Evolutionary conservation across 176 grass and related monocot genomes (phyloP), one percentile per base, ranked within the genome.

Genomic region (Ampelocalamus luodianensis): DNA sequence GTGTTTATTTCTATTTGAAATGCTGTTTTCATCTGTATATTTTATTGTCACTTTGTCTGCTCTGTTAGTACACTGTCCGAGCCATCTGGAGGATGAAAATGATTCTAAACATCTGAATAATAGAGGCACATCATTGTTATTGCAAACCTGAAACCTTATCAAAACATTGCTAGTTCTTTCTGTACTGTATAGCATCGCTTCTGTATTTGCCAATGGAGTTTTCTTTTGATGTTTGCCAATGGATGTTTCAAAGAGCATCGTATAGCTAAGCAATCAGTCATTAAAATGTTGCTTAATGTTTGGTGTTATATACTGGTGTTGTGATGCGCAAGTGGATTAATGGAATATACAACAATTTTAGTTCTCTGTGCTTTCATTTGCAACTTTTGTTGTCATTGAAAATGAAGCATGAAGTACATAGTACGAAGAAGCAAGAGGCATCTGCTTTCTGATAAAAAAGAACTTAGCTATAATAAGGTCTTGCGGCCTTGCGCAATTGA

Each of bases 401-500:
- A 79, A 67, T 78, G 32, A 24, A 77, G 58, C 48, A 72, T 86
- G 66, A 69, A 18, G 44, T 51, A 49, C 20, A 63, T 74, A 38
- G 3, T 34, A 74, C 20, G 8, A 83, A 90, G 27, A 74, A 87
- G 46, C 44, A 74, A 81, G 72, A 68, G 1, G 0, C 58, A 79
- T 87, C 18, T 83, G 18, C 34, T 83, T 68, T 75, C 51, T 79
- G 40, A 73, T 67, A 36, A 79, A 84, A 83, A 23, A 22, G 5
- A 71, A 42, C 62, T 51, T 68, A 83, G 68, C 70, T 75, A 50
- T 36, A 81, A 61, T 85, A 84, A 51, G 59, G 45, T 24, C 60
- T 82, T 87, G n/a, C 34, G 59, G 45, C 20, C 60, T 82, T 87
- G n/a, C 34, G 18, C 16, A 20, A 22, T 34, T 70, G 32, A 83